Percentiles rank a stretch among this genome's conserved stretches.
phyloP scores from a whole-genome alignment of 2,329 filamentous ascomycete genomes.

The Amylocarpus encephaloides region DNA sequence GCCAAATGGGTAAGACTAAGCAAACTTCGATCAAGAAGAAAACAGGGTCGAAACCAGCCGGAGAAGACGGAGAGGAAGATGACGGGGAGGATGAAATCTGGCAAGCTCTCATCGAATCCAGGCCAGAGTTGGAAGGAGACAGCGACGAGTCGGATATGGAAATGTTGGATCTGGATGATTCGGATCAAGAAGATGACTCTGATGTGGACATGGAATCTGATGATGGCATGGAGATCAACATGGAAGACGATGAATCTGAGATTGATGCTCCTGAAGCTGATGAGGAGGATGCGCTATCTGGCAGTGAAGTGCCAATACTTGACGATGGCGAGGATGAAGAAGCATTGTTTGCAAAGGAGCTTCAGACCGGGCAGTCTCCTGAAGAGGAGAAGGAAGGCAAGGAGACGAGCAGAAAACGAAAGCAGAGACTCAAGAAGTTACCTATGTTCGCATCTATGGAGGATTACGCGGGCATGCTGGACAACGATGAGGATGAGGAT shows the following conservation, averaged over 20 bases:
- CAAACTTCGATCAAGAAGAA: slow-evolving; percentile 49
- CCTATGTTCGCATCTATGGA: slow-evolving; percentile 91
- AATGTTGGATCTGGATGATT: slow-evolving; percentile 48
- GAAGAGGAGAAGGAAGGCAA: slow-evolving; percentile 40
- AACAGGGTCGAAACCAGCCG: slow-evolving; percentile 46
- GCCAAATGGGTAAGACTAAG: slow-evolving; percentile 58
- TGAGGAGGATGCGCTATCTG: slow-evolving; percentile 16
- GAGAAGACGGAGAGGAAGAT: slow-evolving; percentile 38
- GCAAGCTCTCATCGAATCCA: slow-evolving; percentile 79
- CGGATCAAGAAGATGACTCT: slow-evolving; percentile 36
- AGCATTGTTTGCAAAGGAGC: slow-evolving; percentile 32
- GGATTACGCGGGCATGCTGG: slow-evolving; percentile 84
- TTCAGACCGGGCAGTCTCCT: slow-evolving; percentile 31
- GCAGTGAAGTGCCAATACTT: slow-evolving; percentile 25
- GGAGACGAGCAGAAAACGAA: slow-evolving; percentile 51
- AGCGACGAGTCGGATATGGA: slow-evolving; percentile 44
- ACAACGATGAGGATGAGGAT: slow-evolving; percentile 43
- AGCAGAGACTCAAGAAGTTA: slow-evolving; percentile 79
- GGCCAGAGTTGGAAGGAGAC: slow-evolving; percentile 67
- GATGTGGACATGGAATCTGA: slow-evolving; percentile 39
- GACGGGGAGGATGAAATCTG: slow-evolving; percentile 80
- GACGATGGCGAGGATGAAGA: slow-evolving; percentile 42
- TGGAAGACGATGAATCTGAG: slow-evolving; percentile 37
- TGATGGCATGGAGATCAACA: slow-evolving; percentile 40
- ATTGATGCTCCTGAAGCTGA: slow-evolving; percentile 24